Percentiles rank a stretch among this genome's conserved stretches.
Evolutionary conservation across 164 flowering plant genomes (phyloP).

Genomic region (Annona cherimola): DNA sequence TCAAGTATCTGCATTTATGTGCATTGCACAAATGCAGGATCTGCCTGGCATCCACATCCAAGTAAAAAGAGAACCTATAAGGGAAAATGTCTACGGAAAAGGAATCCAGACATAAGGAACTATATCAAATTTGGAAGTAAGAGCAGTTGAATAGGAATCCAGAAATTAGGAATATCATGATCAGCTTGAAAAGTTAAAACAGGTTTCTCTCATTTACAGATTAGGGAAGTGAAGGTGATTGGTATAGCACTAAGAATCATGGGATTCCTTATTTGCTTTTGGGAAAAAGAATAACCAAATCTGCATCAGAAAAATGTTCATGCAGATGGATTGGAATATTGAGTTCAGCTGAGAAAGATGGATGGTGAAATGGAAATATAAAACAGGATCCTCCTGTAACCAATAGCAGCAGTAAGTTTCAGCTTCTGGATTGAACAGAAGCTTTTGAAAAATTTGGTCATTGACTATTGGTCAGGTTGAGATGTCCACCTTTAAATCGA

Average conservation of each 20-base stretch:
- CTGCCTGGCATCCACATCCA: too few species aligned
- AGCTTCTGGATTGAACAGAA: slow-evolving; percentile 2
- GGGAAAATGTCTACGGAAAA: too few species aligned
- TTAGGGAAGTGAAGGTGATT: neutral
- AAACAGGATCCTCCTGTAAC: neutral
- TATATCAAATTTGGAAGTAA: too few species aligned
- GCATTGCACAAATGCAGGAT: too few species aligned
- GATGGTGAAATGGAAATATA: neutral
- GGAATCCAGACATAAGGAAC: too few species aligned
- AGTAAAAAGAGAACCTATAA: too few species aligned
- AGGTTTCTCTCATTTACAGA: neutral
- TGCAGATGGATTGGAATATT: neutral
- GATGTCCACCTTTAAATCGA: slow-evolving; percentile 9
- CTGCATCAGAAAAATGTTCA: neutral
- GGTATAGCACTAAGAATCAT: neutral
- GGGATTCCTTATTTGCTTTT: neutral
- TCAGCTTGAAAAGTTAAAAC: neutral
- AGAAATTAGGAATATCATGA: neutral
- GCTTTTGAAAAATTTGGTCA: neutral
- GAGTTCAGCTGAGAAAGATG: neutral
- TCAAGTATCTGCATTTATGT: too few species aligned
- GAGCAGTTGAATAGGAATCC: too few species aligned
- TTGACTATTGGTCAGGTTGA: slow-evolving; percentile 8
- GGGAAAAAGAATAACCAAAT: neutral
- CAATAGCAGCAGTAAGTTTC: neutral